Base-by-base conservation (phyloP, 345 rosid genomes). In the Tarenaya hassleriana region DNA sequence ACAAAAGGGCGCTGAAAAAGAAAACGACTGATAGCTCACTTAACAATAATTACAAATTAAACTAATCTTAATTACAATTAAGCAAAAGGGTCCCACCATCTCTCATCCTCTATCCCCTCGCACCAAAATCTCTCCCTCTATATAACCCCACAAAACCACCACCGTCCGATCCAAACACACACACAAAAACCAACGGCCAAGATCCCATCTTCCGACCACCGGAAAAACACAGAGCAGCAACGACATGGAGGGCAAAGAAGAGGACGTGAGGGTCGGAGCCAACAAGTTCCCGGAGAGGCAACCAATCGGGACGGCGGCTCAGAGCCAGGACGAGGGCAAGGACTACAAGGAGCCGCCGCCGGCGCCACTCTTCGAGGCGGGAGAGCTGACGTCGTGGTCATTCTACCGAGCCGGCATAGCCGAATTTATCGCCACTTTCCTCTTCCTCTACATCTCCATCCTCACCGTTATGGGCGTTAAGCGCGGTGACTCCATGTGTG, bases 351-450 rank as follows among this genome's bases (percentile, higher is more conserved):
- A 76, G 50, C 75, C 81, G 5, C 77, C 81, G 3, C 75, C 77
- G 14, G 81, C 77, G 3, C 77, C 81, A 7, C 70, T 76, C 1
- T 69, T 56, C 42, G 77, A 76, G 66, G 52, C 64, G 0, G 12
- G 55, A 5, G 81, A 76, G 46, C 60, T 67, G 20, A 34, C 47
- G 8, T 75, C 80, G 1, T 75, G 80, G 80, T 75, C 80, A 4
- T 75, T 75, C 53, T 75, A 72, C 68, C 50, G 80, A 18, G 80
- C 80, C 15, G 80, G 80, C 35, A 75, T 75, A 11, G 80, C 80
- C 0, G 80, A 75, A 68, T 75, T 75, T 65, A 29, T 76, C 7
- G 77, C 81, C 13, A 76, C 81, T 47, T 76, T 76, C 47, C 68
- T 76, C 7, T 76, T 76, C 66, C 44, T 76, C 46, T 72, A 72